phyloP scores from a whole-genome alignment of 2,329 filamentous ascomycete species.

The Arachnomyces sp. region DNA sequence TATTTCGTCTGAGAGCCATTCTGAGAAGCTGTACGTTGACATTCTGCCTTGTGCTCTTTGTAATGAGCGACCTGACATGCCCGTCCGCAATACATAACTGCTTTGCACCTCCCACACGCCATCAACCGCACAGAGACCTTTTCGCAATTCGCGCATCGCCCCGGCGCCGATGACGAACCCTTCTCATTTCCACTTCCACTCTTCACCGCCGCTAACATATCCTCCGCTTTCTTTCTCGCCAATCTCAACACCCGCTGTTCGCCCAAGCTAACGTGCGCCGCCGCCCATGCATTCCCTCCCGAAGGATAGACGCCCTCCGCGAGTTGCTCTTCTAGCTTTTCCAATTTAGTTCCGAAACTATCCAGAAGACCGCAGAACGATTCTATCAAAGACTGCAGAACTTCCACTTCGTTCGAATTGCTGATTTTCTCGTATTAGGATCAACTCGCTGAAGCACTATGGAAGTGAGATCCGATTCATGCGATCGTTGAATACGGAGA shows the following conservation, averaged over 20 bases:
- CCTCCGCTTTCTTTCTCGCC: slow-evolving; percentile 25
- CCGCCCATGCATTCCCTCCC: slow-evolving; percentile 29
- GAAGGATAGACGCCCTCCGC: slow-evolving; percentile 22
- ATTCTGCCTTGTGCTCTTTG: slow-evolving; percentile 23
- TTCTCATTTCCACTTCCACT: slow-evolving; percentile 13
- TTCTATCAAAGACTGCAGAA: slow-evolving; percentile 25
- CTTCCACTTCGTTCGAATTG: slow-evolving; percentile 24
- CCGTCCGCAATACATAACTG: slow-evolving; percentile 23
- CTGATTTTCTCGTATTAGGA: slow-evolving; percentile 21
- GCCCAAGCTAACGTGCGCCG: slow-evolving; percentile 23
- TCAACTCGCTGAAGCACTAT: slow-evolving; percentile 16
- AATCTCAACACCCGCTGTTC: slow-evolving; percentile 27
- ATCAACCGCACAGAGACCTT: slow-evolving; percentile 21
- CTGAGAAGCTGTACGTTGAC: slow-evolving; percentile 17
- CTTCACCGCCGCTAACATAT: slow-evolving; percentile 19
- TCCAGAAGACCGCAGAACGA: slow-evolving; percentile 24
- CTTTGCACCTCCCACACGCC: slow-evolving; percentile 26
- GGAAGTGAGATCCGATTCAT: slow-evolving; percentile 21
- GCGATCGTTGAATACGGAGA: slow-evolving; percentile 28
- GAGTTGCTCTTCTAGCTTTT: slow-evolving; percentile 25
- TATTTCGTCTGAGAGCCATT: slow-evolving; percentile 11
- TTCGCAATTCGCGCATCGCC: slow-evolving; percentile 22
- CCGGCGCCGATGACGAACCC: slow-evolving; percentile 10
- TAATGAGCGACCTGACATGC: slow-evolving; percentile 26
- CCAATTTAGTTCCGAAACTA: slow-evolving; percentile 23